Evolutionary conservation across 495 filamentous ascomycete species (phyloP), one percentile per base, ranked within the genome.

Genomic region (Trypethelium eluteriae): DNA sequence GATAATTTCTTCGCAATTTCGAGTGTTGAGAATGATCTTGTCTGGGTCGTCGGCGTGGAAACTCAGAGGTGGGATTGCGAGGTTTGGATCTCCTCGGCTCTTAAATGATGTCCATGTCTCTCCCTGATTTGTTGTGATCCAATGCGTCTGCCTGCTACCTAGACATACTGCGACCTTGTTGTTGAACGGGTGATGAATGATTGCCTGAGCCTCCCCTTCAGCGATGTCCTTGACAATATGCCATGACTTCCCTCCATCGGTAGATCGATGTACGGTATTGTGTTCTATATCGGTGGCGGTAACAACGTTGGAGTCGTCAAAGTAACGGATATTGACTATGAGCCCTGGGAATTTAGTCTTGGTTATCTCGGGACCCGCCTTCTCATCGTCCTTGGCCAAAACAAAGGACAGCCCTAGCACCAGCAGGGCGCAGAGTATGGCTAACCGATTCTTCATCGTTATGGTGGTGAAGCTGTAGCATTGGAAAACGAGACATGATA

Each of bases 31-130:
- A 59, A 98, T 81, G 57, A 96, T 88, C 79, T 89, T 92, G 68
- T 89, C 83, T 10, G 85, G 84, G 75, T 98, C 89, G 67, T 74
- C 78, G 32, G 90, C 89, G 79, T 96, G 91, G 77, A 96, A 98
- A 34, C 75, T 79, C 65, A 98, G 77, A 35, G 83, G 75, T 11
- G 76, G 69, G 32, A 72, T 68, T 50, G 75, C 77, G 25, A 80
- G 74, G 39, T 81, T 81, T 39, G 79, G 81, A 38, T 72, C 71
- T 38, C 78, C 82, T 39, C 80, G 75, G 12, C 87, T 84, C 57
- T 84, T 71, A 74, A 96, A 97, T 25, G 82, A 74, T 39, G 78
- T 76, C 95, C 95, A 98, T 5, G 82, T 84, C 76, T 92, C 80
- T 18, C 90, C 94, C 70, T 84, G 82, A 76, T 98, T 86, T 6